phyloP scores from a whole-genome alignment of 139 green algal genomes.

The Chlamydomonas urium region DNA sequence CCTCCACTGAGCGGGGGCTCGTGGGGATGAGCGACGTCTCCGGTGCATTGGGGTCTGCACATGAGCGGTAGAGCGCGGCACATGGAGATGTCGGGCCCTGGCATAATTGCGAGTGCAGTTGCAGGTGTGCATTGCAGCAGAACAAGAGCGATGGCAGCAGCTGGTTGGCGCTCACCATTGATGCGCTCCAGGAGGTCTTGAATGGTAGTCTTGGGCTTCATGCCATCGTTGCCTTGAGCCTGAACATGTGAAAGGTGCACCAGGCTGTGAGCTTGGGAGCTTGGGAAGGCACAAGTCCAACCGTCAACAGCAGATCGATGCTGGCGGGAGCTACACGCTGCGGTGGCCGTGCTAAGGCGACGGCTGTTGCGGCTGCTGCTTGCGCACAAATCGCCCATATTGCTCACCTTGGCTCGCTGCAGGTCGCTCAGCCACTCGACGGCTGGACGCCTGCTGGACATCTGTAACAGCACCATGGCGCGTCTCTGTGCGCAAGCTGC shows the following conservation, averaged over 20 bases:
- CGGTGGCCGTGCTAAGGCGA: too few relatives aligned
- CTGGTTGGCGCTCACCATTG: constrained; percentile 42
- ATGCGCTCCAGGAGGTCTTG: constrained; percentile 60
- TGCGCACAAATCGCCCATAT: neutral
- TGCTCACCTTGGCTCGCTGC: constrained; percentile 44
- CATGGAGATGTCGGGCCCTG: neutral
- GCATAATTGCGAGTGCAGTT: too few relatives aligned
- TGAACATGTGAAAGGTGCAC: too few relatives aligned
- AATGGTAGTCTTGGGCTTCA: constrained; percentile 60
- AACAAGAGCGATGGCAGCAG: too few relatives aligned
- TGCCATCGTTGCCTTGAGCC: too few relatives aligned
- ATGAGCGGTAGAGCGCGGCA: neutral
- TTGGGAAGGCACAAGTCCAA: too few relatives aligned
- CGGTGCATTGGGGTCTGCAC: constrained; percentile 42
- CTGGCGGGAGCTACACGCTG: too few relatives aligned
- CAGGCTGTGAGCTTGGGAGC: too few relatives aligned
- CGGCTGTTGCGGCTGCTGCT: neutral
- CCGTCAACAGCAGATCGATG: too few relatives aligned
- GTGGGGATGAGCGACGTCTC: constrained; percentile 54
- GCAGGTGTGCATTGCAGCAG: too few relatives aligned
- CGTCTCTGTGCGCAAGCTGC: too few relatives aligned
- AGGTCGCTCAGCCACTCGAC: constrained; percentile 44
- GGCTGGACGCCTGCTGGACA: constrained; percentile 11
- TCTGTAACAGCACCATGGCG: too few relatives aligned
- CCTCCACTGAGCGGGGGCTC: constrained; percentile 73